These are phyloP conservation scores for Macrolepiota dolichaula DNA, from an alignment of 768 basidiomycete genomes.

Conservation along the genomic window DNA sequence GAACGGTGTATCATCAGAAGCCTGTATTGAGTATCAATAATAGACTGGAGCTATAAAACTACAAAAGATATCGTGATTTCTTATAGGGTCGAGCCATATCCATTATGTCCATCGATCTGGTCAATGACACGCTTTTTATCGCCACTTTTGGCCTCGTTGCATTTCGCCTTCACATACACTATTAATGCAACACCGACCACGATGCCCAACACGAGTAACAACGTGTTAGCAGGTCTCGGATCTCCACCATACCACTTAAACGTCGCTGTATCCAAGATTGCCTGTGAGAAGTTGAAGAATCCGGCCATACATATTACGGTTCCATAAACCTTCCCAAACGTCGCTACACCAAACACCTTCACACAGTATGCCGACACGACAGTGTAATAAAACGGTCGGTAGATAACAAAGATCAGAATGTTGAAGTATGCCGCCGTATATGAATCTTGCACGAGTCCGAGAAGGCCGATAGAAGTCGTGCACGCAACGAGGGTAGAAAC, in stretches of 20 bases:
- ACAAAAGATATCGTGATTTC: not conserved
- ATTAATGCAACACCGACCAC: not conserved
- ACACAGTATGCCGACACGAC: slow-evolving; percentile 3
- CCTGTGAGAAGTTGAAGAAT: not conserved
- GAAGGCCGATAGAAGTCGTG: slow-evolving; percentile 1
- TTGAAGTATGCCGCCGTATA: not conserved
- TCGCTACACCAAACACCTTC: slow-evolving; percentile 5
- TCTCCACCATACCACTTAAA: slow-evolving; percentile 3
- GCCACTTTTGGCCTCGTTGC: not conserved
- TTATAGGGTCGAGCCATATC: not conserved
- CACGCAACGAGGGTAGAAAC: slow-evolving; percentile 3
- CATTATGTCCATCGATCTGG: not conserved
- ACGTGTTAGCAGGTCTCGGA: not conserved
- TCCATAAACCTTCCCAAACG: slow-evolving; percentile 4
- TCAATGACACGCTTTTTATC: not conserved
- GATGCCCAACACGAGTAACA: not conserved
- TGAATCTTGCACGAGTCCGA: not conserved
- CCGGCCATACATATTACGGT: not conserved
- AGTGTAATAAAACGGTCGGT: slow-evolving; percentile 7
- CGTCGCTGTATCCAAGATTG: not conserved
- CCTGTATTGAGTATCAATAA: not conserved
- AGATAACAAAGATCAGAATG: not conserved
- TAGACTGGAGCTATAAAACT: not conserved
- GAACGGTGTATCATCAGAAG: not conserved
- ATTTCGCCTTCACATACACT: not conserved